Evolutionary conservation across 306 rosid species (phyloP).

Genomic region (Glycyrrhiza uralensis): DNA sequence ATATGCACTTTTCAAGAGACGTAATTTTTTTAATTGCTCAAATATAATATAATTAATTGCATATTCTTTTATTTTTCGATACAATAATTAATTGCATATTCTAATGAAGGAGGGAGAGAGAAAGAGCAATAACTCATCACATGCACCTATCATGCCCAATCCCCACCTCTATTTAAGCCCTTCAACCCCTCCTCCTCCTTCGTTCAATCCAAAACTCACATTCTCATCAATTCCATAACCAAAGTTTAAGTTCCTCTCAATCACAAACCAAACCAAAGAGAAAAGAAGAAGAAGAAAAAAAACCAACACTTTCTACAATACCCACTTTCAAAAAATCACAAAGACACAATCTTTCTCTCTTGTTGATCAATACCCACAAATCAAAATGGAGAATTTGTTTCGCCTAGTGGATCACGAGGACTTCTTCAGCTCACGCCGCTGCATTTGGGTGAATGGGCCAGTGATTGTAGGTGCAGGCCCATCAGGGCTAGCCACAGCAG

Average conservation of each 20-base stretch:
- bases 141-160: constrained; percentile 39
- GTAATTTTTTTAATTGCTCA: neutral
- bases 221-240: constrained; percentile 32
- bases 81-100: no score
- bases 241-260: neutral
- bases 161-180: constrained; percentile 59
- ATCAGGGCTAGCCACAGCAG: constrained; percentile 86
- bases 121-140: constrained; percentile 45
- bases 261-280: neutral
- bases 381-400: constrained; percentile 65
- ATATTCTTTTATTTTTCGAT: no score
- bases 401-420: constrained; percentile 55
- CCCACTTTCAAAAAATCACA: no score
- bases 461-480: constrained; percentile 96
- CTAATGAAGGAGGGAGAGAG: neutral
- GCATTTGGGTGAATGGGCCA: constrained; percentile 85
- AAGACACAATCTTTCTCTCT: neutral
- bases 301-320: neutral
- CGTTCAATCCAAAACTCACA: constrained; percentile 55
- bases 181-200: constrained; percentile 6
- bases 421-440: constrained; percentile 56
- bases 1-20: neutral
- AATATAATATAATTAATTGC: neutral
- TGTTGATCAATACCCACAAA: neutral
- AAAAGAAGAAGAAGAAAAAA: neutral